phyloP scores from a whole-genome alignment of 352 stramenopile genomes.

The Globisporangium cystogenes region DNA sequence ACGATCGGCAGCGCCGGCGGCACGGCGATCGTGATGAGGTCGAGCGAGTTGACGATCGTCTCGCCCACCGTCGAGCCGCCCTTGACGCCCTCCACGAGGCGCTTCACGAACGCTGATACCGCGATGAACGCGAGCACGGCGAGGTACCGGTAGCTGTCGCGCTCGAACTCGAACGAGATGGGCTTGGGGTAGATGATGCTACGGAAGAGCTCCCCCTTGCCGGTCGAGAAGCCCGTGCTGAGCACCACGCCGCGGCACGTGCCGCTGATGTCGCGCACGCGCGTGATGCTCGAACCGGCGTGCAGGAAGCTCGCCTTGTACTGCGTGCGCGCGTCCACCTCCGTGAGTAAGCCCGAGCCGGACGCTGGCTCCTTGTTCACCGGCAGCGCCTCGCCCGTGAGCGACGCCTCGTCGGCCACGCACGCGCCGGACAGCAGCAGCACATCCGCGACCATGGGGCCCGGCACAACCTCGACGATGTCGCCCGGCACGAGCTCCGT shows the following conservation, averaged over 20 bases:
- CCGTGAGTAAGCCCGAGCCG: slow-evolving; percentile 16
- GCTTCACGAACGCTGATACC: slow-evolving; percentile 44
- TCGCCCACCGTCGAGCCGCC: slow-evolving; percentile 21
- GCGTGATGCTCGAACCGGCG: slow-evolving; percentile 34
- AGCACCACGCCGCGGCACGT: slow-evolving; percentile 49
- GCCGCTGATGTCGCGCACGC: slow-evolving; percentile 5
- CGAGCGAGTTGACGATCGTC: slow-evolving; percentile 29
- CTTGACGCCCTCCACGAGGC: slow-evolving; percentile 29
- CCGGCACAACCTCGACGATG: slow-evolving; percentile 56
- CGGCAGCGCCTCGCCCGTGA: slow-evolving; percentile 69
- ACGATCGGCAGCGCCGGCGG: slow-evolving; percentile 51
- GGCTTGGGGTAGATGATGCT: slow-evolving; percentile 53
- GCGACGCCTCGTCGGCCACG: slow-evolving; percentile 58
- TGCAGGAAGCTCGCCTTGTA: slow-evolving; percentile 49
- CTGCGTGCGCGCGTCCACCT: slow-evolving; percentile 23
- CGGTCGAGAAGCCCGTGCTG: slow-evolving; percentile 53
- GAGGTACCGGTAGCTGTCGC: slow-evolving; percentile 61
- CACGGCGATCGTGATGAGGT: slow-evolving; percentile 57
- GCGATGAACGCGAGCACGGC: slow-evolving; percentile 33
- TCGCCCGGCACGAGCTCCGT: slow-evolving; percentile 67
- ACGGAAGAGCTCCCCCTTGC: slow-evolving; percentile 66
- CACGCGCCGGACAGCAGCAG: slow-evolving; percentile 55
- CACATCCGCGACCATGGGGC: slow-evolving; percentile 51
- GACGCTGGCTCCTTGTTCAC: slow-evolving; percentile 50
- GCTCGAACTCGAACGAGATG: slow-evolving; percentile 57